These are phyloP conservation scores for Pichia terricola DNA, from an alignment of 1,139 yeast genomes.

Conservation along the genomic window DNA sequence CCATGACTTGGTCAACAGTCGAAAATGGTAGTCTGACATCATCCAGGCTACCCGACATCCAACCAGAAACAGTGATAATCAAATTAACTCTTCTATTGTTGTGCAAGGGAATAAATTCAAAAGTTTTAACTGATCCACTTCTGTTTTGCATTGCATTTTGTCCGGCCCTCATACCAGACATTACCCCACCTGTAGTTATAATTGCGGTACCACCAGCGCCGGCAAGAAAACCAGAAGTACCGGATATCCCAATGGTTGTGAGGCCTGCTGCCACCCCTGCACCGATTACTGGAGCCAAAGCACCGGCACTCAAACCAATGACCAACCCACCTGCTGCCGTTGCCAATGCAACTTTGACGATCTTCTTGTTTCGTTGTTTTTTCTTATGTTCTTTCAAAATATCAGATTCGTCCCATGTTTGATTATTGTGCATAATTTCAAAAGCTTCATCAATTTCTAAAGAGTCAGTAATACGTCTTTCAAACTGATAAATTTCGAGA, in stretches of 20 bases:
- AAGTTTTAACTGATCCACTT: slow-evolving; percentile 86
- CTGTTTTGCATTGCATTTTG: slow-evolving; percentile 75
- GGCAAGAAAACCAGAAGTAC: slow-evolving; percentile 85
- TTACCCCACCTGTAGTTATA: slow-evolving; percentile 86
- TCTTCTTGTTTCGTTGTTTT: slow-evolving; percentile 52
- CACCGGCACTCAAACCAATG: slow-evolving; percentile 88
- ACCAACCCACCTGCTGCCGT: slow-evolving; percentile 96
- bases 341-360: slow-evolving; percentile 88
- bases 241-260: slow-evolving; percentile 87
- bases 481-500: slow-evolving; percentile 78
- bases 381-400: slow-evolving; percentile 58
- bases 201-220: slow-evolving; percentile 97
- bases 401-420: slow-evolving; percentile 65
- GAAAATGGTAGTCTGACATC: slow-evolving; percentile 95
- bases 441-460: slow-evolving; percentile 47
- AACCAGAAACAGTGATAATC: slow-evolving; percentile 89
- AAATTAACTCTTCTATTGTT: slow-evolving; percentile 83
- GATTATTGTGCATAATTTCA: slow-evolving; percentile 28
- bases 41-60: slow-evolving; percentile 95
- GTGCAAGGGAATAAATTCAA: slow-evolving; percentile 87
- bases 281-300: slow-evolving; percentile 95
- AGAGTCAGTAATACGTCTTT: slow-evolving; percentile 81
- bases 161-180: slow-evolving; percentile 87
- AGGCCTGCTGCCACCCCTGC: slow-evolving; percentile 98
- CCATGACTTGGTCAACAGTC: slow-evolving; percentile 96